These are phyloP conservation scores for Boletus rex-veris DNA, from an alignment of 768 basidiomycete species.

Conservation along the genomic window DNA sequence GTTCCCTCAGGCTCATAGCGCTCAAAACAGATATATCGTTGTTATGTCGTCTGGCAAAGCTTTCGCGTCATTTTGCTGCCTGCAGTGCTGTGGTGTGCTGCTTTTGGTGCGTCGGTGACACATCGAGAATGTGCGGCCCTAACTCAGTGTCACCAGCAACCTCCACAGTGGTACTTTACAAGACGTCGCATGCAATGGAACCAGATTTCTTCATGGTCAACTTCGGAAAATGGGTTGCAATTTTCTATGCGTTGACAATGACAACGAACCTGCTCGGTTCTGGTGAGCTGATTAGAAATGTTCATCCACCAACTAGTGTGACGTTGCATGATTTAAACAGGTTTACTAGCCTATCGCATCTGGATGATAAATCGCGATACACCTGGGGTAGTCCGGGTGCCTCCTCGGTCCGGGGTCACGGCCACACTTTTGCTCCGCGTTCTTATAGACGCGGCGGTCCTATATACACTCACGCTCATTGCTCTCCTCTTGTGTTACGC, in stretches of 20 bases:
- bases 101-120: slow-evolving; percentile 10
- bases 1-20: background rate
- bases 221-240: slow-evolving; percentile 6
- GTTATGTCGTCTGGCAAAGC: slow-evolving; percentile 20
- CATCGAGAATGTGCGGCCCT: background rate
- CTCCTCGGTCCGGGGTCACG: slow-evolving; percentile 5
- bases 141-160: slow-evolving; percentile 2
- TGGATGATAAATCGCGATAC: slow-evolving; percentile 6
- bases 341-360: slow-evolving; percentile 17
- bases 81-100: slow-evolving; percentile 16
- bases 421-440: slow-evolving; percentile 11
- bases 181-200: background rate
- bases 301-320: background rate
- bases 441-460: slow-evolving; percentile 12
- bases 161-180: slow-evolving; percentile 11
- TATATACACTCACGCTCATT: slow-evolving; percentile 17
- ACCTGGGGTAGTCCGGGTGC: slow-evolving; percentile 10
- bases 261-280: slow-evolving; percentile 22
- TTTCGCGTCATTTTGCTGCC: slow-evolving; percentile 9
- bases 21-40: slow-evolving; percentile 21
- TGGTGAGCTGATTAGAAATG: slow-evolving; percentile 1
- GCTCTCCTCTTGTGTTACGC: slow-evolving; percentile 11
- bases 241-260: slow-evolving; percentile 20
- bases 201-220: background rate
- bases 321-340: background rate